Evolutionary conservation across 2,329 filamentous ascomycete genomes (phyloP).

Genomic region (Hypoxylon sp.): DNA sequence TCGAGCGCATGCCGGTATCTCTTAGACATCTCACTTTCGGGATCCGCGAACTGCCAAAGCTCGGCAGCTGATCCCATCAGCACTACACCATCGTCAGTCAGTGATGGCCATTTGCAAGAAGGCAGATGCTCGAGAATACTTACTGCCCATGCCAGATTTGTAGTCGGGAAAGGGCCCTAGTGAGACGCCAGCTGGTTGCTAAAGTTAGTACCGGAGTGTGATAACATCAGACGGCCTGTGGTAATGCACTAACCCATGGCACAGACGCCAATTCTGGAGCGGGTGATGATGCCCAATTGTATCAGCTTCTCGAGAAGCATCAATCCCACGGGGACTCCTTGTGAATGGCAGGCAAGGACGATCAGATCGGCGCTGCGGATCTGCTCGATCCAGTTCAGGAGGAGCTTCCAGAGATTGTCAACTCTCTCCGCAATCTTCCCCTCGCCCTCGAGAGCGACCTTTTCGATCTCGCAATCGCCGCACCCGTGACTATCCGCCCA

Average conservation of each 20-base stretch:
- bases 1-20: constrained; percentile 80
- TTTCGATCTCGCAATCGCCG: constrained; percentile 82
- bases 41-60: constrained; percentile 90
- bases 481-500: constrained; percentile 82
- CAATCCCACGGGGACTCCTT: constrained; percentile 91
- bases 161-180: constrained; percentile 93
- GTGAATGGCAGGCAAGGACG: constrained; percentile 90
- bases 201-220: constrained; percentile 17
- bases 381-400: constrained; percentile 94
- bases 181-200: constrained; percentile 77
- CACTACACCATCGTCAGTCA: constrained; percentile 51
- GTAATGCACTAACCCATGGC: constrained; percentile 64
- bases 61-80: constrained; percentile 92
- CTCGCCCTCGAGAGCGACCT: constrained; percentile 93
- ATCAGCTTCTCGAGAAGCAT: constrained; percentile 95
- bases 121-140: constrained; percentile 4
- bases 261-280: constrained; percentile 83
- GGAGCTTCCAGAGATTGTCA: constrained; percentile 89
- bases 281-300: constrained; percentile 82
- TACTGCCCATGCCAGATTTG: constrained; percentile 76
- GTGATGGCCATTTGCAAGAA: not conserved
- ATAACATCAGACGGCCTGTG: not conserved
- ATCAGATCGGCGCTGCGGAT: constrained; percentile 89
- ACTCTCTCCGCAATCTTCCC: constrained; percentile 90
- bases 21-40: constrained; percentile 81